Base-by-base conservation (phyloP, 192 early-diverging fungal species). In the Podila verticillata region DNA sequence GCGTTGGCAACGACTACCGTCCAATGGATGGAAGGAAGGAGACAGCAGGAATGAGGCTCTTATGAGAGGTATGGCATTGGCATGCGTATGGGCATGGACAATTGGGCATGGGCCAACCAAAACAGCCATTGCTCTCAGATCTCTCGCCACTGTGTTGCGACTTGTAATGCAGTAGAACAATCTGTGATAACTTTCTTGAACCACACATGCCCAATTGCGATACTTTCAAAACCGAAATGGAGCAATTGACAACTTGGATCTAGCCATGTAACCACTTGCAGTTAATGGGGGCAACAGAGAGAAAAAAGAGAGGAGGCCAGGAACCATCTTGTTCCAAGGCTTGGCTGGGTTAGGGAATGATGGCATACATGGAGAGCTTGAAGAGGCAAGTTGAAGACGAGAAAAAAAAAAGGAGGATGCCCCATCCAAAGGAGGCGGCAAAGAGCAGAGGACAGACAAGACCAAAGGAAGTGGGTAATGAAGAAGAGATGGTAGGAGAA, bases 111-210 rank as follows among this genome's bases (percentile, higher is more conserved):
- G 3, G 32, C 59, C 24, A 69, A 10, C 9, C 20, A 36, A 15
- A 35, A 39, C 15, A 57, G 12, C 17, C 22, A 36, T 6, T 15
- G 65, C 35, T 32, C 34, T 28, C 54, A 58, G n/a, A n/a, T n/a
- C n/a, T n/a, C n/a, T n/a, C n/a, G n/a, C 48, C 24, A 57, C 32
- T 56, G 30, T 35, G 51, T 48, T 49, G 48, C 22, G 31, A 36
- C 19, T 67, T 29, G 31, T 51, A 67, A 64, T 32, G 32, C 26
- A 36, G 35, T 51, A 67, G 56, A 51, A 57, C 22, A 57, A 15
- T n/a, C n/a, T 44, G 17, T 15, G 39, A 44, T 17, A 15, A 15
- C 39, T 44, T 44, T 44, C 39, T 15, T 44, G 39, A 44, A 44
- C 13, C 12, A 15, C 0, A 15, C 39, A 44, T 15, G 17, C 13